phyloP scores from a whole-genome alignment of 495 filamentous ascomycete genomes.

The Xylaria sp. region DNA sequence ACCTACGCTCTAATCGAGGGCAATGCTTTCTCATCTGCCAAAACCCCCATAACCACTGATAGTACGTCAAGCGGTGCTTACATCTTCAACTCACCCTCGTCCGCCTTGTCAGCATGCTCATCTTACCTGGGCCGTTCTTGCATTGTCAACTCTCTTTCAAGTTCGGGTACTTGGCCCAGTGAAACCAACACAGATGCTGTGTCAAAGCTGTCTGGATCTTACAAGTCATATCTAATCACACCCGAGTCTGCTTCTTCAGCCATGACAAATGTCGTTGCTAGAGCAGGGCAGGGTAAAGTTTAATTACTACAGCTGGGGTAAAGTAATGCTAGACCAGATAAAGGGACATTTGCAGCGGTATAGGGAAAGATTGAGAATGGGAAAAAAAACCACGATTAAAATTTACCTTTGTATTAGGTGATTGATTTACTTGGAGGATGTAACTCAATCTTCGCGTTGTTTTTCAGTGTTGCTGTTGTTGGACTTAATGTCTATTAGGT shows the following conservation, averaged over 20 bases:
- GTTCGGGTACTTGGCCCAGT: background rate
- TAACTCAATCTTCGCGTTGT: too few species aligned
- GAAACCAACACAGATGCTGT: background rate
- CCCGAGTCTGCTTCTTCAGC: background rate
- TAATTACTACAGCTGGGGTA: background rate
- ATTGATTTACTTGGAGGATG: too few species aligned
- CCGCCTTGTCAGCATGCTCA: background rate
- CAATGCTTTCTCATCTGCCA: slow-evolving; percentile 60
- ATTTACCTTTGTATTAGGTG: too few species aligned
- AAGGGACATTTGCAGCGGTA: too few species aligned
- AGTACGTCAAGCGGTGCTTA: background rate
- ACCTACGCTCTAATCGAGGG: slow-evolving; percentile 62
- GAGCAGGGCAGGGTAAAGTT: background rate
- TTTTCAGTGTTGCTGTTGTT: too few species aligned
- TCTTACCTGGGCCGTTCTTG: background rate
- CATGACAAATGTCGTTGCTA: background rate
- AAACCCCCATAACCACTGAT: background rate
- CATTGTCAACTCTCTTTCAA: background rate
- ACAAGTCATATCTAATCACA: background rate
- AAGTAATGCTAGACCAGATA: too few species aligned
- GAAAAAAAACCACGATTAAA: too few species aligned
- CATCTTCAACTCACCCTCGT: background rate
- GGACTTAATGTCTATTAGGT: too few species aligned
- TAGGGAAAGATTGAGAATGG: too few species aligned
- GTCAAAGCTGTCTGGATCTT: background rate